A percentile compares a stretch with the other conserved stretches of the same genome.
These are phyloP conservation scores for Rhipidocladum racemiflorum DNA, from an alignment of 176 grass and related monocot species.

Conservation along the genomic window DNA sequence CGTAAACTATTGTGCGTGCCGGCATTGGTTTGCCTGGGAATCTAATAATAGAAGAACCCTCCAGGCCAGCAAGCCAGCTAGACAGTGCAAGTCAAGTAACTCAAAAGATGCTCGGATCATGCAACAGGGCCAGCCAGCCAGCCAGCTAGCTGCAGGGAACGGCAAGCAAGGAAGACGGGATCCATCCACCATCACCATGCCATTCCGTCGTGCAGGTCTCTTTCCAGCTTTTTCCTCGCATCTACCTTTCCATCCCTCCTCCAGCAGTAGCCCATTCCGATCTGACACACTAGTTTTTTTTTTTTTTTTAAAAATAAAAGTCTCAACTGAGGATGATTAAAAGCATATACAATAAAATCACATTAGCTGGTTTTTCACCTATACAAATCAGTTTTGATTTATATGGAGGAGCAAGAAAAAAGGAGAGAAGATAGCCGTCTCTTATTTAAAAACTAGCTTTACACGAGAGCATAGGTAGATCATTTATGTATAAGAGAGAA, in stretches of 20 bases:
- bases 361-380: no score
- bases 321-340: background rate
- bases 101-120: background rate
- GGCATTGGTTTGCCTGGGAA: background rate
- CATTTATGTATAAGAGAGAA: no score
- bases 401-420: no score
- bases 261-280: constrained; percentile 13
- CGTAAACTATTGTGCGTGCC: no score
- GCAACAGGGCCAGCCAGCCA: background rate
- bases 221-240: constrained; percentile 30
- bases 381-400: no score
- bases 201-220: constrained; percentile 8
- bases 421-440: no score
- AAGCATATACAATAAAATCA: no score
- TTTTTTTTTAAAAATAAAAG: no score
- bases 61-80: background rate
- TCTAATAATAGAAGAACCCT: constrained; percentile 16
- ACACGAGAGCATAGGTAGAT: no score
- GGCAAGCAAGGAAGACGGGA: background rate
- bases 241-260: constrained; percentile 21
- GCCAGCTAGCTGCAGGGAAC: background rate
- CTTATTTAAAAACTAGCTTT: no score
- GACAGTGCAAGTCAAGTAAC: background rate
- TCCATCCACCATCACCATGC: background rate
- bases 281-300: constrained; percentile 27